Base-by-base conservation (phyloP, 106 monocot genomes). In the Amphibolis antarctica region DNA sequence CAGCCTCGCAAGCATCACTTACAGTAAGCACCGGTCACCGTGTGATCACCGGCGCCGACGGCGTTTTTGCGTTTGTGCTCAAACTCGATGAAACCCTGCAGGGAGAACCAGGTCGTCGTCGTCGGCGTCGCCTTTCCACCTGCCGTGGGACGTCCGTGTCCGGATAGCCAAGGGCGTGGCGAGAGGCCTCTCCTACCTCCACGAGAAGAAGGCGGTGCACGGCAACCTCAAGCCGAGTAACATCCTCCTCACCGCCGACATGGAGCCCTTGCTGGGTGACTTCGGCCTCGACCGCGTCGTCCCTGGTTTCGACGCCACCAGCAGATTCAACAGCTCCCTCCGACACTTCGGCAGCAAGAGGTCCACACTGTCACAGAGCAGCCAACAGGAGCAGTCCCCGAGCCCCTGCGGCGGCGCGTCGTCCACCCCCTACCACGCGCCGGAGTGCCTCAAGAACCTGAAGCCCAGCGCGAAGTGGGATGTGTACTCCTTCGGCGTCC, bases 221-320 rank as follows among this genome's bases (percentile, higher is more conserved):
- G 96, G 82, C 18, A 90, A 90, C 29, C 21, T 98, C 53, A 98
- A 98, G 66, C 90, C 96, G 10, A 80, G 80, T 80, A 98, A 98
- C 76, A 79, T 98, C 57, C 75, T 98, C 6, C 74, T 98, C 0
- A 52, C 60, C 44, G 28, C 55, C 9, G 84, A 98, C 25, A 69
- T 98, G 71, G 96, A 98, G 42, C 77, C 96, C 0, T 52, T 54
- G 58, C 76, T 98, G 31, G 86, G 69, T 5, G 96, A 98, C 60
- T 82, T 90, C 57, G 89, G 90, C 13, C 66, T 98, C 1, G 96
- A 98, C 31, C 73, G 86, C 26, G 80, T 98, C 10, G 14, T 73
- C n/a, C 64, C 65, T 52, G 74, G 76, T 42, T 72, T 62, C 42
- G 61, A 66, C 30, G 19, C 6, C 28, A 30, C 30, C 9, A 17